Percentiles rank a stretch among this genome's conserved stretches.
Evolutionary conservation across 2,329 filamentous ascomycete genomes (phyloP).

Genomic region (Talaromyces sp.): DNA sequence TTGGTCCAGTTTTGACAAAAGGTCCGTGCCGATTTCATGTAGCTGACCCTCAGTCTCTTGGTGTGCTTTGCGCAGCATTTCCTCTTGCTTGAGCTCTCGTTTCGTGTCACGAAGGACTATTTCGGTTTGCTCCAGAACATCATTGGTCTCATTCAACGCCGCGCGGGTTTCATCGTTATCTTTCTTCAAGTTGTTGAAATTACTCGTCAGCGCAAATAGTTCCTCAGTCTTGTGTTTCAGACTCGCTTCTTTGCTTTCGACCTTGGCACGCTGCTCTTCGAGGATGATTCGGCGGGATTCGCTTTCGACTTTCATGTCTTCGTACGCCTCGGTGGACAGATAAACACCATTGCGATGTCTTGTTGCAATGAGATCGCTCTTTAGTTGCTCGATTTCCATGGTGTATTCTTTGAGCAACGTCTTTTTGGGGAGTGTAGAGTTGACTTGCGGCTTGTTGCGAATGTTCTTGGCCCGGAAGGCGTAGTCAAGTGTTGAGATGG

Average conservation of each 20-base stretch:
- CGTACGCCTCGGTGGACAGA: slow-evolving; percentile 79
- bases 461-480: slow-evolving; percentile 98
- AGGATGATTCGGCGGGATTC: slow-evolving; percentile 86
- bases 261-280: slow-evolving; percentile 87
- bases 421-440: slow-evolving; percentile 87
- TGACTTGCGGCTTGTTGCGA: slow-evolving; percentile 93
- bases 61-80: slow-evolving; percentile 72
- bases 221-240: slow-evolving; percentile 92
- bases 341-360: slow-evolving; percentile 94
- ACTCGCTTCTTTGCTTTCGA: slow-evolving; percentile 86
- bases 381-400: slow-evolving; percentile 86
- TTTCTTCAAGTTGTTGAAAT: slow-evolving; percentile 82
- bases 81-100: slow-evolving; percentile 73
- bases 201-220: slow-evolving; percentile 77
- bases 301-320: slow-evolving; percentile 85
- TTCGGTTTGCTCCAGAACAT: slow-evolving; percentile 81
- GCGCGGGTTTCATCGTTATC: slow-evolving; percentile 74
- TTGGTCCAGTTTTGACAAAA: slow-evolving; percentile 70
- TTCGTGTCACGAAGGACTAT: slow-evolving; percentile 73
- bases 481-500: slow-evolving; percentile 95
- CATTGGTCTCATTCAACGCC: slow-evolving; percentile 72
- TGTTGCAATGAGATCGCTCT: slow-evolving; percentile 87
- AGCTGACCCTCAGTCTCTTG: slow-evolving; percentile 77
- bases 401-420: slow-evolving; percentile 87
- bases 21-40: slow-evolving; percentile 63